Conservation (phyloP, 2,329 filamentous ascomycete genomes). For the Geosmithia flava region DNA sequence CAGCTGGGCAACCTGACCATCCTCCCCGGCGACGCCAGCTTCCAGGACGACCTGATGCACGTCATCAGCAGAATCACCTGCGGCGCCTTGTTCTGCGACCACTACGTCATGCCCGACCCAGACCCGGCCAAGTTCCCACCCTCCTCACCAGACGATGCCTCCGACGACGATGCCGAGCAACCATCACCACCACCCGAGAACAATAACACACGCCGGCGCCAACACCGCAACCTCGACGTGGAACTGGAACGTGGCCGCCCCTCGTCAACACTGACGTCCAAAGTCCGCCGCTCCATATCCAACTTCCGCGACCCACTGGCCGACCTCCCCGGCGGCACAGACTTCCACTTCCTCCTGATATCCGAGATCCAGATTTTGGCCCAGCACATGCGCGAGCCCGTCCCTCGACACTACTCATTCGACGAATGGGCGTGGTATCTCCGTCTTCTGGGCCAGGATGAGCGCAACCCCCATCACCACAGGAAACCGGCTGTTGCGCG, state of each 20-base stretch:
- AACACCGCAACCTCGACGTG: background rate
- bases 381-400: constrained; percentile 42
- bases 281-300: constrained; percentile 10
- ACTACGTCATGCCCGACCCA: background rate
- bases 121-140: background rate
- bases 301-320: constrained; percentile 21
- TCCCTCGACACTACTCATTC: constrained; percentile 58
- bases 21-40: constrained; percentile 40
- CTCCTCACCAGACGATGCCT: background rate
- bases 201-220: too few relatives aligned
- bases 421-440: constrained; percentile 83
- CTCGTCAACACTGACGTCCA: constrained; percentile 4
- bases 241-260: constrained; percentile 2
- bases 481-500: constrained; percentile 17
- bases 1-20: constrained; percentile 47
- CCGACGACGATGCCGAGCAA: background rate
- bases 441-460: constrained; percentile 59
- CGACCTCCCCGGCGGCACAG: constrained; percentile 27
- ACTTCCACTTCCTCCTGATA: constrained; percentile 55
- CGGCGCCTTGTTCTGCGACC: constrained; percentile 24
- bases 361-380: constrained; percentile 58
- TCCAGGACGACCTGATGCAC: constrained; percentile 31
- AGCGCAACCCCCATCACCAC: constrained; percentile 37
- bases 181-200: too few relatives aligned
- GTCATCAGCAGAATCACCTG: constrained; percentile 27